These are phyloP conservation scores for Fusarium piperis DNA, from an alignment of 2,329 filamentous ascomycete genomes.

Conservation along the genomic window DNA sequence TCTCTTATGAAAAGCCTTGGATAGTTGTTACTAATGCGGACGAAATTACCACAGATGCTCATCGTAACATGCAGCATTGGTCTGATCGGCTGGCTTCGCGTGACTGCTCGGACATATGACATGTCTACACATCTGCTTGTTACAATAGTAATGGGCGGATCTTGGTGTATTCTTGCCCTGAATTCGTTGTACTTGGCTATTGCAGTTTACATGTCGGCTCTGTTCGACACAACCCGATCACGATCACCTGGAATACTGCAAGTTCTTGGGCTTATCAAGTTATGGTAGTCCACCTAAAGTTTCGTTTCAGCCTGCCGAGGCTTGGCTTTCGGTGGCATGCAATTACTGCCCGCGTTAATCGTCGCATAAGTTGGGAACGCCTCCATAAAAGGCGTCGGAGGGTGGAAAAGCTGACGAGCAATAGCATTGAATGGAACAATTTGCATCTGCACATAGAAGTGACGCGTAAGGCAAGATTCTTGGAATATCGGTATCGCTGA, in stretches of 20 bases:
- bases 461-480: neutral
- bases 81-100: neutral
- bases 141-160: neutral
- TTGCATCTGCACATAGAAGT: neutral
- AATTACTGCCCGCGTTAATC: neutral
- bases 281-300: neutral
- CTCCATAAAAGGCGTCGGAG: too few species aligned
- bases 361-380: neutral
- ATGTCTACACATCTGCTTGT: slow-evolving; percentile 2
- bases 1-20: neutral
- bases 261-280: neutral
- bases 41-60: neutral
- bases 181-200: neutral
- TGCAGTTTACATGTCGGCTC: neutral
- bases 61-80: neutral
- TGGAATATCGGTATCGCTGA: neutral
- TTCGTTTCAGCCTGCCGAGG: neutral
- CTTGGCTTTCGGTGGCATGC: neutral
- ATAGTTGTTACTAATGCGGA: neutral
- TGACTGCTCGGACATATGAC: neutral
- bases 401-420: neutral
- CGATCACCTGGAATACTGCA: neutral
- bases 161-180: neutral
- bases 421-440: neutral
- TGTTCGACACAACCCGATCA: neutral